Conservation (phyloP, 768 basidiomycete species). For the Termitomyces bulborhizus region DNA sequence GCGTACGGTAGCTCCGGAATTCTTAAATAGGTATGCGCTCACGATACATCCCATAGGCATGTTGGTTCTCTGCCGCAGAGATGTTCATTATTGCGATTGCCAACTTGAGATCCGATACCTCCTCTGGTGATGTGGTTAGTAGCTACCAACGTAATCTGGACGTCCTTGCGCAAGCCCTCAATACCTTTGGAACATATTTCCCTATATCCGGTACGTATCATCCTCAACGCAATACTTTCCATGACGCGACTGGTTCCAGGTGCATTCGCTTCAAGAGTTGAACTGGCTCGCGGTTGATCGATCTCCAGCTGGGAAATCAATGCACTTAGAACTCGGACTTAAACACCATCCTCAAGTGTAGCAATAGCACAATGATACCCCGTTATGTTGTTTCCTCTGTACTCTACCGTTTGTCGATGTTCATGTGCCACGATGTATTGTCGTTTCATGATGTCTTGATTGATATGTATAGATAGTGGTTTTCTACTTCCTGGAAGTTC, state of each 20-base stretch:
- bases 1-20: constrained; percentile 29
- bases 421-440: neutral
- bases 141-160: constrained; percentile 8
- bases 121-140: constrained; percentile 2
- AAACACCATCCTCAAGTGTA: neutral
- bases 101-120: constrained; percentile 1
- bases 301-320: neutral
- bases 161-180: constrained; percentile 12
- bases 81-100: constrained; percentile 14
- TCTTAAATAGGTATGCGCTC: neutral
- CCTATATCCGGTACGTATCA: constrained; percentile 12
- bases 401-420: too few species aligned
- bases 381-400: neutral
- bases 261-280: constrained; percentile 8
- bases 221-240: neutral
- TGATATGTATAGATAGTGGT: neutral
- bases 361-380: constrained; percentile 3
- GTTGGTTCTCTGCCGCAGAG: constrained; percentile 15
- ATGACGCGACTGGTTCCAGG: neutral
- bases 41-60: constrained; percentile 7
- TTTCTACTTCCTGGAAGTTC: too few species aligned
- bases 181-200: constrained; percentile 11
- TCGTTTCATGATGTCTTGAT: too few species aligned
- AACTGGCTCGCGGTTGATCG: constrained; percentile 6
- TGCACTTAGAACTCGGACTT: neutral